Evolutionary conservation across 2,329 filamentous ascomycete genomes (phyloP), one percentile per base, ranked within the genome.

Genomic region (Pseudogymnoascus sp.): DNA sequence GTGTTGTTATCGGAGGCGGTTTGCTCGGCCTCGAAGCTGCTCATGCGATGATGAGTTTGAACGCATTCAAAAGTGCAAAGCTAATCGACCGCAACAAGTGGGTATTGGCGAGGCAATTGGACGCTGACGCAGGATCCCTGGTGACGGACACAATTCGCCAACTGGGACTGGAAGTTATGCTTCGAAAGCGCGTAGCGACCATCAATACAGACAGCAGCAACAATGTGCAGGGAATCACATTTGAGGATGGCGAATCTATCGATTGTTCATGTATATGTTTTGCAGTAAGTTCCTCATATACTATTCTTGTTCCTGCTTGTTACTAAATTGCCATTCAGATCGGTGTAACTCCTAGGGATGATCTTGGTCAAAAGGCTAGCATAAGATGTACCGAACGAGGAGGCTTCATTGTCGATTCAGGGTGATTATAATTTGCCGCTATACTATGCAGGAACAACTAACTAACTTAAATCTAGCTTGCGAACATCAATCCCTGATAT

Each of bases 41-140:
- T 36, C 95, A 96, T 71, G 92, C 92, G 1, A 92, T 96, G 90
- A 87, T 93, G 78, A 91, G 96, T 71, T 78, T 96, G 7, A 82
- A 89, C 69, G 83, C 86, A 61, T 96, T 89, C 71, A 79, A 82
- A 11, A 84, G 85, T 64, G 88, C 96, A 61, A 89, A 86, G 68
- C 78, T 96, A 7, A 85, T 96, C 61, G 93, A 96, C 75, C 82
- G 90, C 62, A 93, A 92, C 71, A 77, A 83, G 68, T 96, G 91
- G 89, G 87, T 96, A 0, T 75, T 96, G 47, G 90, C 88, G 62
- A 81, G 92, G 63, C 92, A 96, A 71, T 77, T 96, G 1, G 92
- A 97, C 71, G 81, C 79, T 7, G 91, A 96, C 73, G 92, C 91
- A 0, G 92, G 92, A 1, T 81, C 76, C 12, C 84, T 96, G 79